A percentile compares a stretch with the other conserved stretches of the same genome.
phyloP scores from a whole-genome alignment of 495 filamentous ascomycete species.

The Daldinia loculata region DNA sequence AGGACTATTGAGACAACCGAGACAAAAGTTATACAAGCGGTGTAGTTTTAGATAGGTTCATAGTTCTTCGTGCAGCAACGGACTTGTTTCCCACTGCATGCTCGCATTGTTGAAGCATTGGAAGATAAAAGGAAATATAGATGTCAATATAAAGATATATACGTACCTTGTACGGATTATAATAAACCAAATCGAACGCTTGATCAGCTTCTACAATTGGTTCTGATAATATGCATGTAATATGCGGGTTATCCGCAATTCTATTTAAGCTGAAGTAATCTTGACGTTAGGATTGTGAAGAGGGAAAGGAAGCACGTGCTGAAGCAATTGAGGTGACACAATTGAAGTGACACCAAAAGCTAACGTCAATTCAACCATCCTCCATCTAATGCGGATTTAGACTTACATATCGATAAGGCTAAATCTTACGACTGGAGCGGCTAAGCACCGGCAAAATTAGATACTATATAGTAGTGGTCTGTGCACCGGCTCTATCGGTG shows the following conservation, averaged over 20 bases:
- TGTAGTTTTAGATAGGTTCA: no score
- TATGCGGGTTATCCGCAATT: neutral
- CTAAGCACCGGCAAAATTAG: conserved; percentile 25
- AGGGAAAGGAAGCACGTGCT: neutral
- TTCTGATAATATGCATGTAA: neutral
- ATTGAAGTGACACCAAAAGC: neutral
- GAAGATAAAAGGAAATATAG: no score
- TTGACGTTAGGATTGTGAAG: neutral
- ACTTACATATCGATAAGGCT: neutral
- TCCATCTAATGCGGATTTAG: neutral
- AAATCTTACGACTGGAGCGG: conserved; percentile 8
- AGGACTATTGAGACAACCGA: no score
- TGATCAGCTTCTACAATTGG: no score
- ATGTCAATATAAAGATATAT: no score
- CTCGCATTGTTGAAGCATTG: no score
- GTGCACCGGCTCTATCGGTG: conserved; percentile 19
- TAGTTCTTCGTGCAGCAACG: no score
- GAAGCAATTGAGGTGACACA: neutral
- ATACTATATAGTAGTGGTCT: neutral
- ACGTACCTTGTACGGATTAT: no score
- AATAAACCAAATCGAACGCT: no score
- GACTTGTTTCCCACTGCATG: no score
- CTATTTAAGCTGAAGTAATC: neutral
- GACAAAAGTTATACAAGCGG: no score
- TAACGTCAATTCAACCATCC: neutral